Percentiles rank a stretch among this genome's conserved stretches.
Evolutionary conservation across 495 filamentous ascomycete genomes (phyloP).

Genomic region (Copromyces sp.): DNA sequence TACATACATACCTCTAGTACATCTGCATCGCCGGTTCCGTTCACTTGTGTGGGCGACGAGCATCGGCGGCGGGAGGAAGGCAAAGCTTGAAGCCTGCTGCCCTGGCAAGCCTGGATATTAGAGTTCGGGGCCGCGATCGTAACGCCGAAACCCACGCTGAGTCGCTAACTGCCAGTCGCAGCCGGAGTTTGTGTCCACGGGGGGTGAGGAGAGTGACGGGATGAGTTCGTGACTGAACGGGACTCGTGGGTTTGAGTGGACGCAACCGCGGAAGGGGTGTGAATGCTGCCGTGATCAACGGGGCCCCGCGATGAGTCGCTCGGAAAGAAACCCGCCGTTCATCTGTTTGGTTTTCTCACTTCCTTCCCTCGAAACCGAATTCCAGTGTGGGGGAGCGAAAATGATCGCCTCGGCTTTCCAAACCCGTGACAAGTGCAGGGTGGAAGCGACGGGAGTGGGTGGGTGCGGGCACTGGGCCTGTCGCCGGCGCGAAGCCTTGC

Average conservation of each 20-base stretch:
- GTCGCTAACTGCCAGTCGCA: neutral
- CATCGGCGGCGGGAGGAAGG: neutral
- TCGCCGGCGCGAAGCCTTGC: neutral
- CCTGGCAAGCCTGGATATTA: neutral
- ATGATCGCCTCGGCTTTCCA: neutral
- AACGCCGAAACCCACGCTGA: neutral
- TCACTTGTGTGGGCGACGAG: neutral
- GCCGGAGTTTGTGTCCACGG: neutral
- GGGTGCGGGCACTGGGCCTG: neutral
- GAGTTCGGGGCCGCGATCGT: neutral
- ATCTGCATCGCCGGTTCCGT: neutral
- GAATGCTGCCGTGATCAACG: neutral
- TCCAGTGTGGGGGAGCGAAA: neutral
- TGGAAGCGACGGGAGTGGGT: neutral
- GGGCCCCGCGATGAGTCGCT: neutral
- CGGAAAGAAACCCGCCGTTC: neutral
- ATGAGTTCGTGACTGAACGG: neutral
- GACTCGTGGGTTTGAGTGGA: neutral
- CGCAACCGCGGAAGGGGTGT: neutral
- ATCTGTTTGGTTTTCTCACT: neutral
- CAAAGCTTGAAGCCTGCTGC: neutral
- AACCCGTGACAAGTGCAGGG: neutral
- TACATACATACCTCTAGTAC: neutral
- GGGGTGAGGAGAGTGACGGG: neutral
- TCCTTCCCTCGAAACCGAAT: neutral